Base-by-base conservation (phyloP, 257 asterid genomes). In the Perilla frutescens region DNA sequence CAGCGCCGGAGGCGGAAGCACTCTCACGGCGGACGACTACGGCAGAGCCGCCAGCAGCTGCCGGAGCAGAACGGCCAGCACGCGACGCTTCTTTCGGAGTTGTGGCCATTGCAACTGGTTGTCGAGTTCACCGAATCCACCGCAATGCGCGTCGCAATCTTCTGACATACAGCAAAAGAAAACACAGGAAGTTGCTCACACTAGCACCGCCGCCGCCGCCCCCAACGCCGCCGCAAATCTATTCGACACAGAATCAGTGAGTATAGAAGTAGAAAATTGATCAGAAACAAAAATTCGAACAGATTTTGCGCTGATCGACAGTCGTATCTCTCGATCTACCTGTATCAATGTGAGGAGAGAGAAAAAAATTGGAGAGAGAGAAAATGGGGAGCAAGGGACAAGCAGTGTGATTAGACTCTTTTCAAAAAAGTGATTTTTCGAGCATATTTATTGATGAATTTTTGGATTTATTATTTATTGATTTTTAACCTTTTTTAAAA, bases 101-200 rank as follows among this genome's bases (percentile, higher is more conserved):
- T 85, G 93, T 66, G 91, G 93, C 93, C 93, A 88, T 88, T 88
- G 88, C 59, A 82, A 77, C 66, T 82, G 93, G 69, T 88, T 86
- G 48, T 82, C 84, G 54, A 86, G 82, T 81, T 86, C 83, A 29
- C 86, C 76, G 76, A 56, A 80, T 65, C 79, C 85, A 76, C 87
- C 89, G 84, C 69, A 80, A 75, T 76, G 72, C 66, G 72, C 72
- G 79, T 75, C 72, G 44, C 75, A 74, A 43, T 68, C 79, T 62
- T 76, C 83, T 86, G 91, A 86, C 89, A 84, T 84, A 81, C 87
- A 86, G 87, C 83, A 64, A 76, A 1, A 62, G 49, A 47, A 57
- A 20, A 20, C 26, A 68, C 65, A 36, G 65, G 57, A 68, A 54
- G 50, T 66, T 63, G 45, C 62, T 69, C 77, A 80, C 79, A 37